A percentile compares a stretch with the other conserved stretches of the same genome.
These are phyloP conservation scores for Jimgerdemannia flammicorona DNA, from an alignment of 192 early-diverging fungal genomes.

Conservation along the genomic window DNA sequence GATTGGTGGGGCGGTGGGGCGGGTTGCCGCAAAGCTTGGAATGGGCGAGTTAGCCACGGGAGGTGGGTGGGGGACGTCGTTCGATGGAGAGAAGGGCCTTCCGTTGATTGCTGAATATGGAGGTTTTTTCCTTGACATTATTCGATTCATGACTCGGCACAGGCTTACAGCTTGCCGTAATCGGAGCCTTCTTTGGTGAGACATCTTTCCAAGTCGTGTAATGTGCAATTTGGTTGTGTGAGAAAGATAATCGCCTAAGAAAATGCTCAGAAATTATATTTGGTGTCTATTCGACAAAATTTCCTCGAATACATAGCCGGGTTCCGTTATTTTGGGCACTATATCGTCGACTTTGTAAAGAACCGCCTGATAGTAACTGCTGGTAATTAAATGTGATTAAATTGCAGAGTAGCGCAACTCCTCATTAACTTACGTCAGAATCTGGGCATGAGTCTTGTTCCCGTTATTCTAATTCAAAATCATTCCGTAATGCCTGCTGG, in stretches of 20 bases:
- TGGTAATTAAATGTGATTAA: background rate
- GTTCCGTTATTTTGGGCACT: constrained; percentile 29
- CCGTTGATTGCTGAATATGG: too few species aligned
- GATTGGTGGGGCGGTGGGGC: constrained; percentile 20
- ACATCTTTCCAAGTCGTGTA: background rate
- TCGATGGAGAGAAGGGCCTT: constrained; percentile 25
- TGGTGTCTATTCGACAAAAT: background rate
- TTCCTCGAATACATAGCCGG: constrained; percentile 16
- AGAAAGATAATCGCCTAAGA: too few species aligned
- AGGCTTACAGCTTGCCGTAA: background rate
- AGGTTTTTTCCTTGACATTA: too few species aligned
- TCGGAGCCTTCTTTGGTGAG: background rate
- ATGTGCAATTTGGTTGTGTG: background rate
- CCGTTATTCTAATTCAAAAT: too few species aligned
- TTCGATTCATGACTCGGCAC: constrained; percentile 14
- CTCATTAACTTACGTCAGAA: too few species aligned
- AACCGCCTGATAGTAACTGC: constrained; percentile 41
- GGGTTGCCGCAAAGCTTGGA: constrained; percentile 17
- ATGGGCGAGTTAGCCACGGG: constrained; percentile 42
- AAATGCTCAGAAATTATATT: constrained; percentile 1
- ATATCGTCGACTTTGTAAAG: constrained; percentile 42
- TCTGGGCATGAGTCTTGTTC: too few species aligned
- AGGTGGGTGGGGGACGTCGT: constrained; percentile 39
- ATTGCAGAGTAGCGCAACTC: too few species aligned
- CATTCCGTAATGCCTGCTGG: too few species aligned